Percentiles rank a stretch among this genome's conserved stretches.
phyloP scores from a whole-genome alignment of 2,329 filamentous ascomycete genomes.

The Calonectria crousiana region DNA sequence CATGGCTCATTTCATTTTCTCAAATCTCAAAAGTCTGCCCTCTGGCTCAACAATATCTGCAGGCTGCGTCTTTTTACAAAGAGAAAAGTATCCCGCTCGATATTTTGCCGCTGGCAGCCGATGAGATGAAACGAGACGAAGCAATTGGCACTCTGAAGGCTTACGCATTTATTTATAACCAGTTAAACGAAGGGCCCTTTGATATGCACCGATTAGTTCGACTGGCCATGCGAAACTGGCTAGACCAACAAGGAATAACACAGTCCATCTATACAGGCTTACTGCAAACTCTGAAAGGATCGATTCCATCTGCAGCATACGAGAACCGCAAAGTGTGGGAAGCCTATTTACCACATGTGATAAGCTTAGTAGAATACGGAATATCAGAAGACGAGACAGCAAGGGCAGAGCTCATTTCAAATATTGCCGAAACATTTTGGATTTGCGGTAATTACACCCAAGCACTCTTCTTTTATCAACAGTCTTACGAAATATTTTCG shows the following conservation, averaged over 20 bases:
- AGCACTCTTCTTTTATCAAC: slow-evolving; percentile 22
- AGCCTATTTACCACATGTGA: slow-evolving; percentile 39
- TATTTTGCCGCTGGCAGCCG: slow-evolving; percentile 35
- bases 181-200: neutral
- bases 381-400: neutral
- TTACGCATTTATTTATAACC: slow-evolving; percentile 48
- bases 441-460: slow-evolving; percentile 19
- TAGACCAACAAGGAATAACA: slow-evolving; percentile 30
- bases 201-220: slow-evolving; percentile 50
- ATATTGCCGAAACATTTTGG: neutral
- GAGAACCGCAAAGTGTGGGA: slow-evolving; percentile 38
- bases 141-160: slow-evolving; percentile 43
- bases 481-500: neutral
- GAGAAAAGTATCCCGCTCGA: slow-evolving; percentile 46
- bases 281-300: slow-evolving; percentile 23
- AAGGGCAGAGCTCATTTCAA: neutral
- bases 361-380: slow-evolving; percentile 12
- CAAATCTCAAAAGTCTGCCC: slow-evolving; percentile 42
- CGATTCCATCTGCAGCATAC: slow-evolving; percentile 28
- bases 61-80: slow-evolving; percentile 45
- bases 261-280: slow-evolving; percentile 4
- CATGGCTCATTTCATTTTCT: slow-evolving; percentile 51
- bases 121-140: slow-evolving; percentile 31
- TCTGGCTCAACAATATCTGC: slow-evolving; percentile 45
- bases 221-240: slow-evolving; percentile 46